Evolutionary conservation across 805 yeast genomes (phyloP), one percentile per base, ranked within the genome.

Genomic region (Candida nemodendra): DNA sequence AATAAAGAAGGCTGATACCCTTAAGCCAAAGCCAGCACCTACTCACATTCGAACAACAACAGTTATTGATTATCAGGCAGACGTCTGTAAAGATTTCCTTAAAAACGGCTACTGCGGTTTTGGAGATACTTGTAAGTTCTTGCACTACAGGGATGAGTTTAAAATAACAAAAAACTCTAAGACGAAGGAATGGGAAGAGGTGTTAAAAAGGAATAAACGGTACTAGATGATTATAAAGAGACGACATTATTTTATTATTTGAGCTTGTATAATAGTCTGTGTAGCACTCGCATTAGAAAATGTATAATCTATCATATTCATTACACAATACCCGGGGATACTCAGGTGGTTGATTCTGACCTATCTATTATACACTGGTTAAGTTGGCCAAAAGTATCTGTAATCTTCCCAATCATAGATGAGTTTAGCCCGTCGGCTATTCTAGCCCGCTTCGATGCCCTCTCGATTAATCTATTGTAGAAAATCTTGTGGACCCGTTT

Each of bases 91-190:
- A 55, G 98, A 93, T 60, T 93, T 75, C 60, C 74, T 79, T 41
- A 84, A 83, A 49, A 90, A 95, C 0, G 99, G 99, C 0, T 90
- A 79, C 56, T 93, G 99, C 70, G 97, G 97, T 5, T 93, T 83
- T 58, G 99, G 99, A 7, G 99, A 93, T 52, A 83, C 93, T 24
- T 93, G 99, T 66, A 93, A 93, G 64, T 93, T 93, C 59, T 59
- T 91, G 24, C 99, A 93, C 57, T 77, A 86, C 12, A 66, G 99
- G 61, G 97, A 87, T 50, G 95, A 87, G 54, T 84, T 81, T 63
- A 78, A 81, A 41, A 58, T 81, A 5, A 74, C 40, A 5, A 53
- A 50, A 33, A 58, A 72, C 18, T 70, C 69, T 41, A 43, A 45
- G 18, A 31, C 21, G 6, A 41, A 42, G 17, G 95, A 86, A 30